A percentile compares a stretch with the other conserved stretches of the same genome.
These are phyloP conservation scores for Trichoderma gracile DNA, from an alignment of 2,329 filamentous ascomycete species.

Conservation along the genomic window DNA sequence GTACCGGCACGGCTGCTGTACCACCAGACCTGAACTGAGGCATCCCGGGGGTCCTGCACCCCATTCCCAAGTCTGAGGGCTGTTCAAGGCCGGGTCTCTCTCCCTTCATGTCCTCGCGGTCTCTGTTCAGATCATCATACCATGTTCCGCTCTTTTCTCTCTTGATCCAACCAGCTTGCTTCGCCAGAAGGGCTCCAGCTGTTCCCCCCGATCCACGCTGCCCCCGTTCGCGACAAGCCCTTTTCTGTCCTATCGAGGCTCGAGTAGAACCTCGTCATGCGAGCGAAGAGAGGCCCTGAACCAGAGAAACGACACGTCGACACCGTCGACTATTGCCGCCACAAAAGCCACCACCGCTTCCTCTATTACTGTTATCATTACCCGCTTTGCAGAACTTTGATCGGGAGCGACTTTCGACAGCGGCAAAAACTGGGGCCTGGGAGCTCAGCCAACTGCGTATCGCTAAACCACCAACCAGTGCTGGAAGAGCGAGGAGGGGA, in stretches of 20 bases:
- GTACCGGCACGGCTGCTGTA: background rate
- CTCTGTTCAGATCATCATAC: slow-evolving; percentile 4
- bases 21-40: background rate
- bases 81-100: too few species aligned
- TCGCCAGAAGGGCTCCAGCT: background rate
- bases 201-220: background rate
- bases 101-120: too few species aligned
- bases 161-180: slow-evolving; percentile 7
- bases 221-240: slow-evolving; percentile 12
- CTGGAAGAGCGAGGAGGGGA: background rate
- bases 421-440: slow-evolving; percentile 22
- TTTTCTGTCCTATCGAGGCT: background rate
- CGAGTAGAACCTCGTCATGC: slow-evolving; percentile 7
- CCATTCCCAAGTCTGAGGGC: background rate
- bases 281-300: background rate
- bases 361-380: background rate
- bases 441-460: slow-evolving; percentile 13
- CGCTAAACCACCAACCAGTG: background rate
- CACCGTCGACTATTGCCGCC: background rate
- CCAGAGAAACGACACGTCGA: background rate
- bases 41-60: slow-evolving; percentile 21
- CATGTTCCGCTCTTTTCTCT: background rate
- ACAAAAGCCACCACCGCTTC: background rate
- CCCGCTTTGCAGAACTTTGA: background rate
- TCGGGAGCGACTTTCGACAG: slow-evolving; percentile 15